Evolutionary conservation across 768 basidiomycete species (phyloP), one percentile per base, ranked within the genome.

Genomic region (Neoboletus brunneissimus): DNA sequence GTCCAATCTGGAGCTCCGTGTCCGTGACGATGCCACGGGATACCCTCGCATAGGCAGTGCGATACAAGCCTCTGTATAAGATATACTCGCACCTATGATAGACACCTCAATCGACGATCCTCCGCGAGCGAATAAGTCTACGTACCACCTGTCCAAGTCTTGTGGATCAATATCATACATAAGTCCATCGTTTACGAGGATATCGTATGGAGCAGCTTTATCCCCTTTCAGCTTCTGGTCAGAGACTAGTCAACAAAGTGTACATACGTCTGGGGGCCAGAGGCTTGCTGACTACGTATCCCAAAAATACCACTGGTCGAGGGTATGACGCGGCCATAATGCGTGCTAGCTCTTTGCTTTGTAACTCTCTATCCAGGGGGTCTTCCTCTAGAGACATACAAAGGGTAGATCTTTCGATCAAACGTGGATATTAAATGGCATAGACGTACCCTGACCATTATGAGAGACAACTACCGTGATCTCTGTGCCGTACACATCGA

Each of bases 381-480:
- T 94, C 91, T 68, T 94, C 89, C 81, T 95, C 93, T 91, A 66
- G 23, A 51, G 18, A 40, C 22, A 51, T 32, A 51, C 3, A 20
- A 44, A 27, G 1, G 27, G 18, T 46, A 22, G 43, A 15, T 18
- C 20, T 45, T 52, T 38, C 48, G 38, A 32, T 29, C 27, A 46
- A 40, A 40, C 13, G 1, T 25, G 15, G 22, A 47, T 25, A 38
- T n/a, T 7, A 46, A 31, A 20, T 20, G 20, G 12, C 5, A 45
- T n/a, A n/a, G 34, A 55, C 68, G 51, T 58, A 88, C 90, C 90
- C 80, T 96, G 94, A 7, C 94, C 94, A 67, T 96, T 95, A 62
- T 96, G 94, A 0, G 91, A 80, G 11, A 95, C 89, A n/a, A 95
- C 77, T 0, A 94, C 91, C 6, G 86, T 86, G 18, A 94, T 82